Conservation (phyloP, 495 filamentous ascomycete genomes). For the Talaromyces trachyspermus region DNA sequence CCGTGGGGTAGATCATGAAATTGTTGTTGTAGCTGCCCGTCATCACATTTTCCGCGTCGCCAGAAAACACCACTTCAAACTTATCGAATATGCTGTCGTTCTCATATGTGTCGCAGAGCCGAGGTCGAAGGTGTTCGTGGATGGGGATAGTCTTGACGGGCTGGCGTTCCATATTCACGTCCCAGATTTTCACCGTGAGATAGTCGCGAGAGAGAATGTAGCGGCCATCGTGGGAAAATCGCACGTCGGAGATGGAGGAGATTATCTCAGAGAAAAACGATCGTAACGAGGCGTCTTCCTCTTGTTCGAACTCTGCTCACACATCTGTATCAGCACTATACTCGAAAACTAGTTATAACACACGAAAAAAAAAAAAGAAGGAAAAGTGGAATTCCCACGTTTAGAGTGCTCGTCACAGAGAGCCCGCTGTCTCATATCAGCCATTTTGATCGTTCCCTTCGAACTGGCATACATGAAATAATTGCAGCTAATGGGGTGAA, state of each 20-base stretch:
- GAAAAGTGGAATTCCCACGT: too few species aligned
- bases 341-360: too few species aligned
- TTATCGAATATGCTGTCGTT: conserved; percentile 99
- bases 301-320: conserved; percentile 85
- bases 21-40: conserved; percentile 99
- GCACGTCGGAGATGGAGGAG: conserved; percentile 96
- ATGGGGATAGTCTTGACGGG: conserved; percentile 98
- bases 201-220: conserved; percentile 98
- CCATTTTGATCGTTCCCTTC: conserved; percentile 97
- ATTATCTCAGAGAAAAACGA: conserved; percentile 99
- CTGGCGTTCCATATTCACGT: conserved; percentile 96
- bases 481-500: conserved; percentile 95
- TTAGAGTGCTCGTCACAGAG: conserved; percentile 94
- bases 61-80: conserved; percentile 98
- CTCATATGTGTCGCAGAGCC: conserved; percentile 96
- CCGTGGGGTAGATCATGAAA: conserved; percentile 99
- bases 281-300: conserved; percentile 96
- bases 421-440: conserved; percentile 94
- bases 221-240: conserved; percentile 90
- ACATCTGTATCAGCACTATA: conserved; percentile 10
- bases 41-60: conserved; percentile 98
- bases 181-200: conserved; percentile 98
- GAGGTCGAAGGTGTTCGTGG: conserved; percentile 90
- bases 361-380: too few species aligned
- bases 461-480: conserved; percentile 99